phyloP scores from a whole-genome alignment of 768 basidiomycete species.

The Boletus rubescentipes region DNA sequence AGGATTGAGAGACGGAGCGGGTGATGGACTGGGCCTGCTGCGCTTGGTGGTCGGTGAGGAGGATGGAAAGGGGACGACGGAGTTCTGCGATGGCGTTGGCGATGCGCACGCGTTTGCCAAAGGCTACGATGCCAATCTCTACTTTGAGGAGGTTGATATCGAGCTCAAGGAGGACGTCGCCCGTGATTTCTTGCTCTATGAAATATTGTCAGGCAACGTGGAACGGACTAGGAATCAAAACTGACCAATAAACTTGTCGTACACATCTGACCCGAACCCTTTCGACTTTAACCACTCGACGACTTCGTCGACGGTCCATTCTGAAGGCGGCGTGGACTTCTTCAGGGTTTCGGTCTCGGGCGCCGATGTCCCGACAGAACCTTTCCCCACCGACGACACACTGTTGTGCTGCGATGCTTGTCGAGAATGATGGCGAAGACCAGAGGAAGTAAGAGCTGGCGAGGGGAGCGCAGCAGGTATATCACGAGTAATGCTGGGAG shows the following conservation, averaged over 20 bases:
- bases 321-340: conserved; percentile 50
- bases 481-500: conserved; percentile 26
- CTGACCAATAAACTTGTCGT: conserved; percentile 83
- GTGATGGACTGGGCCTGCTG: conserved; percentile 33
- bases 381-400: conserved; percentile 27
- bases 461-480: conserved; percentile 32
- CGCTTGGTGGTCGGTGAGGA: conserved; percentile 48
- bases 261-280: conserved; percentile 82
- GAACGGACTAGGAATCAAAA: conserved; percentile 14
- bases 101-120: conserved; percentile 92
- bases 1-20: conserved; percentile 31
- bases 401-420: conserved; percentile 46
- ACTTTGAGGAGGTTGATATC: conserved; percentile 87
- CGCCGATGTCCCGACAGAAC: conserved; percentile 21
- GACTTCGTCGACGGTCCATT: conserved; percentile 90
- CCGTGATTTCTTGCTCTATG: conserved; percentile 96
- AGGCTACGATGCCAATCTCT: conserved; percentile 91
- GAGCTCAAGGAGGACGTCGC: conserved; percentile 93
- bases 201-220: background rate
- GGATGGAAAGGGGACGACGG: conserved; percentile 64
- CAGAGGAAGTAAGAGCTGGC: conserved; percentile 26
- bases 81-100: conserved; percentile 91
- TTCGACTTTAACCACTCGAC: conserved; percentile 82
- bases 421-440: conserved; percentile 24
- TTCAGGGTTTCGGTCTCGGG: conserved; percentile 22